Conservation (phyloP, 345 rosid genomes). For the Cardiospermum halicacabum region DNA sequence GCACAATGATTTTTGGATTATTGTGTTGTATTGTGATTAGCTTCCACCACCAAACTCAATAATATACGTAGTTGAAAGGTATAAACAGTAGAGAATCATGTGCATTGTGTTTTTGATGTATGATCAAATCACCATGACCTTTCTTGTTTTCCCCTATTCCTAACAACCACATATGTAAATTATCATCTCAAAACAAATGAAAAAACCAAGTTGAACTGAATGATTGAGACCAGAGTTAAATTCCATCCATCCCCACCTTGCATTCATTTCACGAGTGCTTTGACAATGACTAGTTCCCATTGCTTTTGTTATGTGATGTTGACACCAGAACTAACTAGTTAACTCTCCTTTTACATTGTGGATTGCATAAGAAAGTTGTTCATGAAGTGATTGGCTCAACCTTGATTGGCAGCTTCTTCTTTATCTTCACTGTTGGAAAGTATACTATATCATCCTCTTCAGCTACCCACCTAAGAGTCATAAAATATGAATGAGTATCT, state of each 20-base stretch:
- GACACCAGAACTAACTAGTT: slow-evolving; percentile 38
- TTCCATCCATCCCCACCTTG: slow-evolving; percentile 20
- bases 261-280: slow-evolving; percentile 20
- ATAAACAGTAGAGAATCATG: slow-evolving; percentile 2
- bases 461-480: slow-evolving; percentile 54
- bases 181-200: slow-evolving; percentile 19
- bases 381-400: slow-evolving; percentile 21
- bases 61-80: background rate
- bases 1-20: background rate
- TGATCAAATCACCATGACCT: slow-evolving; percentile 7
- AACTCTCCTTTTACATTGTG: too few species aligned
- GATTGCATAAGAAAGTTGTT: too few species aligned
- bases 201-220: background rate
- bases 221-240: slow-evolving; percentile 6
- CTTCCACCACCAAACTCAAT: slow-evolving; percentile 8
- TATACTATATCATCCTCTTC: slow-evolving; percentile 51
- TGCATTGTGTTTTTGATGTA: background rate
- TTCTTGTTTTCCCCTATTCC: background rate
- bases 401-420: slow-evolving; percentile 55
- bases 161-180: slow-evolving; percentile 16
- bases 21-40: background rate
- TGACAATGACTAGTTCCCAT: slow-evolving; percentile 3
- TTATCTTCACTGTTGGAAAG: slow-evolving; percentile 72
- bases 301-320: slow-evolving; percentile 15
- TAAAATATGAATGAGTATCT: background rate